Percentiles rank a stretch among this genome's conserved stretches.
These are phyloP conservation scores for Thermothielavioides terrestris DNA, from an alignment of 495 filamentous ascomycete species.

Conservation along the genomic window DNA sequence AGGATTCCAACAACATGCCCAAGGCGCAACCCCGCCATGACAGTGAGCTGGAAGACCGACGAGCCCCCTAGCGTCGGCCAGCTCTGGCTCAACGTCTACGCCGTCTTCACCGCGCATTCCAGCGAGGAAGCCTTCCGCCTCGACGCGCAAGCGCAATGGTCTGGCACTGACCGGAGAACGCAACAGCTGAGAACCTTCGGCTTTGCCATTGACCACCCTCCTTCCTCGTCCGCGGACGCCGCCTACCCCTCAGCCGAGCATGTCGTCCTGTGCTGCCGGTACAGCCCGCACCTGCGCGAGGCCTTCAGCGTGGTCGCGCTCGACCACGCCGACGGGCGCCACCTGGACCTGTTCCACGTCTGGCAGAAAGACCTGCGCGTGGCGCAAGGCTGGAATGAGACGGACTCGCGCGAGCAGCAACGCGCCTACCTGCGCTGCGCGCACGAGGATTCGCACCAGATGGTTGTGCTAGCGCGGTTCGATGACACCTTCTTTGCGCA, in stretches of 20 bases:
- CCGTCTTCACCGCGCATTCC: conserved; percentile 48
- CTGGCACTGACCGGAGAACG: conserved; percentile 32
- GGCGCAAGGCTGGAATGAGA: conserved; percentile 60
- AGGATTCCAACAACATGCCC: conserved; percentile 40
- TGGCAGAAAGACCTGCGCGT: conserved; percentile 69
- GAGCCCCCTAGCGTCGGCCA: conserved; percentile 45
- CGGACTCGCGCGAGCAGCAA: conserved; percentile 55
- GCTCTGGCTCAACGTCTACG: conserved; percentile 54
- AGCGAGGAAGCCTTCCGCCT: conserved; percentile 48
- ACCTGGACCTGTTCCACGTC: conserved; percentile 52
- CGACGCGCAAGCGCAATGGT: conserved; percentile 35
- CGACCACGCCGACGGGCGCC: conserved; percentile 44
- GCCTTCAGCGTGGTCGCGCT: conserved; percentile 58
- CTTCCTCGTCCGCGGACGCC: too few relatives aligned
- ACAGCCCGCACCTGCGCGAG: conserved; percentile 56
- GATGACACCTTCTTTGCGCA: conserved; percentile 55
- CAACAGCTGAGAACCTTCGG: conserved; percentile 46
- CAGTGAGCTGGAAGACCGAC: conserved; percentile 27
- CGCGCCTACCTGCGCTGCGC: conserved; percentile 50
- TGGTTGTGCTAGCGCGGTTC: conserved; percentile 54
- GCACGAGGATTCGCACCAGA: conserved; percentile 53
- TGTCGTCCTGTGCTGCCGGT: conserved; percentile 60
- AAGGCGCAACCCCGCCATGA: conserved; percentile 33
- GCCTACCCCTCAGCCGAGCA: too few relatives aligned
- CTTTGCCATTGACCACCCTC: conserved; percentile 46